These are phyloP conservation scores for Diaporthe vexans DNA, from an alignment of 2,329 filamentous ascomycete genomes.

Conservation along the genomic window DNA sequence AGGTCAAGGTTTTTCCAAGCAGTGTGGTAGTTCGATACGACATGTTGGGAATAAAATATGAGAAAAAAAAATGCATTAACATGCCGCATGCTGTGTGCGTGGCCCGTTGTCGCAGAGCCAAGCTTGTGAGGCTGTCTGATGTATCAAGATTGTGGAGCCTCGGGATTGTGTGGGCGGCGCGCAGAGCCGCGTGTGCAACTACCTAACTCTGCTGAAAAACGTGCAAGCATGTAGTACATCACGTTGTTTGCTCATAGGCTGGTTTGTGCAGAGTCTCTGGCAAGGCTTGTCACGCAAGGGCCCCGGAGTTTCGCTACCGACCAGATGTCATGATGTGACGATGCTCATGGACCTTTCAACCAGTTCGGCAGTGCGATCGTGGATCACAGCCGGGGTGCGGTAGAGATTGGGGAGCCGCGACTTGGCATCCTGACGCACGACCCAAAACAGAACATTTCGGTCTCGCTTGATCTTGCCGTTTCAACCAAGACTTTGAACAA, in stretches of 20 bases:
- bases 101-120: constrained; percentile 11
- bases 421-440: constrained; percentile 28
- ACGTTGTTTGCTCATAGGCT: neutral
- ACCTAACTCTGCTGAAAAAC: neutral
- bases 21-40: constrained; percentile 1
- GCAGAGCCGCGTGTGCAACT: constrained; percentile 14
- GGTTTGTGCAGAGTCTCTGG: neutral
- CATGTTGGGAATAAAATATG: constrained; percentile 16
- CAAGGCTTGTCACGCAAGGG: neutral
- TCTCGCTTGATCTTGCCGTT: constrained; percentile 32
- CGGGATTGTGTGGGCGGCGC: constrained; percentile 3
- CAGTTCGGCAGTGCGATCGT: neutral
- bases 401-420: neutral
- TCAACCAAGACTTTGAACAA: neutral
- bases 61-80: constrained; percentile 10
- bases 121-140: constrained; percentile 24
- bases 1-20: neutral
- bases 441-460: constrained; percentile 32
- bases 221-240: neutral
- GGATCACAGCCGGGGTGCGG: neutral
- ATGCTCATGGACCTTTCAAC: neutral
- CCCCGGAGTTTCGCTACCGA: neutral
- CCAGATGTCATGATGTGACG: constrained; percentile 2
- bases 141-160: constrained; percentile 26
- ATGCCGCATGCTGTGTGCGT: constrained; percentile 15